These are phyloP conservation scores for Penicillium manginii DNA, from an alignment of 495 filamentous ascomycete genomes.

Conservation along the genomic window DNA sequence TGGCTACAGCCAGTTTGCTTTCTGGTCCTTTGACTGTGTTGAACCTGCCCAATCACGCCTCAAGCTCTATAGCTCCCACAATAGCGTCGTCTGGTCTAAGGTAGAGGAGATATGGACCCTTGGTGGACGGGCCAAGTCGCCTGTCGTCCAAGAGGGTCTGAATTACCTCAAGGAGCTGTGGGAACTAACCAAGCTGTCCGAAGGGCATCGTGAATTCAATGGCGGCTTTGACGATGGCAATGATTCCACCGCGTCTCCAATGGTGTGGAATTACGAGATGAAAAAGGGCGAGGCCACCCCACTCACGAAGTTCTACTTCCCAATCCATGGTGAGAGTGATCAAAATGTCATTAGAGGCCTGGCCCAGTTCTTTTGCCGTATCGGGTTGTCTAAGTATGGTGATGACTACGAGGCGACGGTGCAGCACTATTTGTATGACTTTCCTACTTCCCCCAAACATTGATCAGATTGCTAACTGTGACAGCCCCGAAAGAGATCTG, in stretches of 20 bases:
- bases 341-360: not conserved
- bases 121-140: constrained; percentile 12
- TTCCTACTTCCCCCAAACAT: not conserved
- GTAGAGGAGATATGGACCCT: constrained; percentile 23
- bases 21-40: constrained; percentile 22
- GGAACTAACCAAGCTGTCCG: constrained; percentile 5
- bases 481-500: constrained; percentile 14
- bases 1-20: constrained; percentile 13
- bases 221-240: constrained; percentile 15
- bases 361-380: constrained; percentile 8
- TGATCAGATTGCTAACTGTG: not conserved
- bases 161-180: constrained; percentile 12
- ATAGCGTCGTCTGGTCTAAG: constrained; percentile 15
- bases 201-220: constrained; percentile 6
- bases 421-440: constrained; percentile 10
- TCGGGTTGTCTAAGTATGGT: constrained; percentile 4
- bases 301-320: constrained; percentile 20
- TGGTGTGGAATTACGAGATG: constrained; percentile 25
- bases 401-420: constrained; percentile 2
- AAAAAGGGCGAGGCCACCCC: not conserved
- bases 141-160: constrained; percentile 4
- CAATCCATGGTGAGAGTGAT: constrained; percentile 19
- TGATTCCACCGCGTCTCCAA: constrained; percentile 5
- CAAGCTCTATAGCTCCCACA: constrained; percentile 22
- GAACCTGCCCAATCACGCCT: constrained; percentile 7